These are phyloP conservation scores for Cladosporium colombiae DNA, from an alignment of 2,329 filamentous ascomycete genomes.

Conservation along the genomic window DNA sequence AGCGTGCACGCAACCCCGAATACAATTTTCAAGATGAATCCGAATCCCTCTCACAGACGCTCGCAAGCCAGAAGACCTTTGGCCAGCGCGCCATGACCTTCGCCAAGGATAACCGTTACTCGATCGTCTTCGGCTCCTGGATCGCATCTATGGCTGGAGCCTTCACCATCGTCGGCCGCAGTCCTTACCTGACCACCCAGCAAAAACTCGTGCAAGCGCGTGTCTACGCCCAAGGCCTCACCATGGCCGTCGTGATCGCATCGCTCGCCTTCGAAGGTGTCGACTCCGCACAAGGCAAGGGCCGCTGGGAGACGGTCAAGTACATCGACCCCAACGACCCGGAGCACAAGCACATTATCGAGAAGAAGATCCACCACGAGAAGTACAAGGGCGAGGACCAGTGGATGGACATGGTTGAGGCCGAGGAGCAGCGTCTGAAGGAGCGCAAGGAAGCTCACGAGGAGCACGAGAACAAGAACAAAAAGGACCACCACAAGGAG, in stretches of 20 bases:
- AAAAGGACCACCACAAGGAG: slow-evolving; percentile 28
- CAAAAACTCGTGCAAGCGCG: slow-evolving; percentile 94
- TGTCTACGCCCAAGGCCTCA: slow-evolving; percentile 90
- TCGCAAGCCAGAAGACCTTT: slow-evolving; percentile 57
- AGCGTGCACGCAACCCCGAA: slow-evolving; percentile 68
- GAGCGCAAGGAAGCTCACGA: slow-evolving; percentile 49
- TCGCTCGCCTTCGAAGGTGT: slow-evolving; percentile 78
- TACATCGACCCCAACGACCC: slow-evolving; percentile 79
- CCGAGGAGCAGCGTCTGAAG: slow-evolving; percentile 67
- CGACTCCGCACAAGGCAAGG: slow-evolving; percentile 75
- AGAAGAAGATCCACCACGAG: slow-evolving; percentile 86
- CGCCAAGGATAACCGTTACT: slow-evolving; percentile 79
- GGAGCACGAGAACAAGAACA: slow-evolving; percentile 29
- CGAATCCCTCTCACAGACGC: slow-evolving; percentile 56
- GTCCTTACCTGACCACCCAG: slow-evolving; percentile 69
- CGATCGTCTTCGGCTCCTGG: slow-evolving; percentile 81
- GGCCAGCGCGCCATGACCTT: slow-evolving; percentile 68
- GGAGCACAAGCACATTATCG: slow-evolving; percentile 77
- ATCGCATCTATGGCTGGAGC: slow-evolving; percentile 75
- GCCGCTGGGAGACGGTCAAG: slow-evolving; percentile 82
- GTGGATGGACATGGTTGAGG: slow-evolving; percentile 89
- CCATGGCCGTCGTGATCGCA: slow-evolving; percentile 78
- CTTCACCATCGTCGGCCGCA: slow-evolving; percentile 74
- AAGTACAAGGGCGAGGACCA: slow-evolving; percentile 86
- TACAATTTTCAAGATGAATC: slow-evolving; percentile 66